Percentiles rank a stretch among this genome's conserved stretches.
These are phyloP conservation scores for Botrytis fragariae DNA, from an alignment of 2,329 filamentous ascomycete genomes.

Conservation along the genomic window DNA sequence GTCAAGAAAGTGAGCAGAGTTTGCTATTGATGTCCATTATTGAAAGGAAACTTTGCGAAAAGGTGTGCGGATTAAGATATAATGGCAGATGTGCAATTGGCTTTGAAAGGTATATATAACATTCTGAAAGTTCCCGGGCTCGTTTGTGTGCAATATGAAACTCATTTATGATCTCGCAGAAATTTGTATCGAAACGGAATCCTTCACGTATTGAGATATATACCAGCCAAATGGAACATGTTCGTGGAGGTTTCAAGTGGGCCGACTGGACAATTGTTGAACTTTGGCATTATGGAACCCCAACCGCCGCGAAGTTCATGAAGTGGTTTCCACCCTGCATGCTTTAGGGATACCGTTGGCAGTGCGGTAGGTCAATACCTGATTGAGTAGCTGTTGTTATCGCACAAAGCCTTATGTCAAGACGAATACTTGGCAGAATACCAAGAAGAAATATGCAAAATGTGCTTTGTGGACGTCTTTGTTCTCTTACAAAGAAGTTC, in stretches of 20 bases:
- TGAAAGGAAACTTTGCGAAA: background rate
- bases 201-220: background rate
- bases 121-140: background rate
- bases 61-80: background rate
- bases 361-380: background rate
- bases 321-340: background rate
- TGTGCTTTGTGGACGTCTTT: background rate
- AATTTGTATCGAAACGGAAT: background rate
- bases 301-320: background rate
- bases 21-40: background rate
- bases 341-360: background rate
- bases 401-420: background rate
- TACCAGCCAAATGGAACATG: background rate
- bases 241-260: background rate
- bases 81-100: background rate
- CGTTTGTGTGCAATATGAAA: background rate
- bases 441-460: background rate
- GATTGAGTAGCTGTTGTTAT: background rate
- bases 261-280: background rate
- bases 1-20: background rate
- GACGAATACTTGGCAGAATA: background rate
- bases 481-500: too few species aligned
- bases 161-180: background rate
- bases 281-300: background rate
- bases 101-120: background rate